Conservation (phyloP, 805 yeast genomes). For the Sungouiella thailandica region DNA sequence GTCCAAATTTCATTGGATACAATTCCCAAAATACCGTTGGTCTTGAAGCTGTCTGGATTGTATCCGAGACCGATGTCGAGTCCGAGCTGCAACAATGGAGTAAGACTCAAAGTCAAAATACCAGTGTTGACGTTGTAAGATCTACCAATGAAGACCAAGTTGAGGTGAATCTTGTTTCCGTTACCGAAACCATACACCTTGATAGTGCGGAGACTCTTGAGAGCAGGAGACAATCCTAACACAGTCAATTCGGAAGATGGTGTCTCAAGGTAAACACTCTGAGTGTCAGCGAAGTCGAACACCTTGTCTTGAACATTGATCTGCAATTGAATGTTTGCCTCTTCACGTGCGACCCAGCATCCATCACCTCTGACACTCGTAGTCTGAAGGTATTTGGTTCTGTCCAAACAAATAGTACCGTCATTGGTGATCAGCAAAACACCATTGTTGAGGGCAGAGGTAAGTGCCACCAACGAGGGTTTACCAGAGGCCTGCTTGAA, state of each 20-base stretch:
- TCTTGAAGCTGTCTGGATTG: constrained; percentile 1
- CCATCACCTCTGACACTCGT: constrained; percentile 20
- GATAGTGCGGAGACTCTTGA: not conserved
- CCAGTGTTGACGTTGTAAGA: constrained; percentile 6
- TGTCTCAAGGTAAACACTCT: constrained; percentile 4
- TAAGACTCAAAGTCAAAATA: constrained; percentile 5
- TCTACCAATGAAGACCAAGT: constrained; percentile 2
- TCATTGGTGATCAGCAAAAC: constrained; percentile 15
- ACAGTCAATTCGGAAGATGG: constrained; percentile 1
- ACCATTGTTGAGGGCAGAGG: not conserved
- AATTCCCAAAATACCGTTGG: not conserved
- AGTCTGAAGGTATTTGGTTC: constrained; percentile 19
- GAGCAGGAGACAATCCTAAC: constrained; percentile 1
- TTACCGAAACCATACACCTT: constrained; percentile 9
- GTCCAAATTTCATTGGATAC: constrained; percentile 1
- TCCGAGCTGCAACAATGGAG: not conserved
- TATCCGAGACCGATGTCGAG: constrained; percentile 8
- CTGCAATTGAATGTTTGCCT: constrained; percentile 2
- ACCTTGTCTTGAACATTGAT: not conserved
- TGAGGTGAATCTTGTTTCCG: constrained; percentile 6
- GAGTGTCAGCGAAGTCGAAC: not conserved
- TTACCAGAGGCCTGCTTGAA: constrained; percentile 12
- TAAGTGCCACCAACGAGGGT: constrained; percentile 10
- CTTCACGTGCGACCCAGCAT: constrained; percentile 12
- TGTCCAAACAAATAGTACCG: constrained; percentile 25